phyloP scores from a whole-genome alignment of 306 rosid species.

The Vigna hirtella region DNA sequence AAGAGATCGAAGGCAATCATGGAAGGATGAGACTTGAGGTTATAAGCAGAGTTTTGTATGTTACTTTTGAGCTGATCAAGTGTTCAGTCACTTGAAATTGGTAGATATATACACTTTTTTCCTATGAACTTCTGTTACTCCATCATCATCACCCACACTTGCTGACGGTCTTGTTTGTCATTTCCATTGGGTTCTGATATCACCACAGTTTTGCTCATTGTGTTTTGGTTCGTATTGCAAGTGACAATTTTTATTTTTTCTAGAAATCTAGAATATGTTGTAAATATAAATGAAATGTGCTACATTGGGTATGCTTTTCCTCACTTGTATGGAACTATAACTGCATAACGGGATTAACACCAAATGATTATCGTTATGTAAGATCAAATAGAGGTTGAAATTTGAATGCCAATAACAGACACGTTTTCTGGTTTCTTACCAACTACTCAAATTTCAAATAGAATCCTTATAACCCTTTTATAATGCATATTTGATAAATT shows the following conservation, averaged over 20 bases:
- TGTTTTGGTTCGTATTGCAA: constrained; percentile 46
- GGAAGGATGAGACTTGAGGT: constrained; percentile 39
- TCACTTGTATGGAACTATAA: not conserved
- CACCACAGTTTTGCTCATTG: constrained; percentile 61
- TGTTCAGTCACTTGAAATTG: constrained; percentile 44
- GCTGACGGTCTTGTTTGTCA: constrained; percentile 40
- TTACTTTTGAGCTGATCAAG: constrained; percentile 5
- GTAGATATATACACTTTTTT: constrained; percentile 33
- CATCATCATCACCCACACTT: constrained; percentile 41
- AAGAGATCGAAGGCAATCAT: constrained; percentile 38
- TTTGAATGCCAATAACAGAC: not conserved
- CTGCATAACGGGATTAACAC: not conserved
- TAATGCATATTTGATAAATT: too few relatives aligned
- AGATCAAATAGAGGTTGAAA: not conserved
- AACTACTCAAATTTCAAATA: not conserved
- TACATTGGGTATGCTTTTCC: not conserved
- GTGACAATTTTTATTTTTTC: constrained; percentile 41
- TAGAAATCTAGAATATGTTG: constrained; percentile 44
- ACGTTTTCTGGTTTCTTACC: not conserved
- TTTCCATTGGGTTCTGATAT: constrained; percentile 40
- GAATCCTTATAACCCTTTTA: not conserved
- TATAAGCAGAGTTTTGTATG: constrained; percentile 26
- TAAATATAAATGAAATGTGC: constrained; percentile 39
- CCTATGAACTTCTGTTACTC: constrained; percentile 20
- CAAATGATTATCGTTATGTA: not conserved